Percentiles rank a stretch among this genome's conserved stretches.
Conservation (phyloP, 2,329 filamentous ascomycete species). For the Didymella keratinophila region DNA sequence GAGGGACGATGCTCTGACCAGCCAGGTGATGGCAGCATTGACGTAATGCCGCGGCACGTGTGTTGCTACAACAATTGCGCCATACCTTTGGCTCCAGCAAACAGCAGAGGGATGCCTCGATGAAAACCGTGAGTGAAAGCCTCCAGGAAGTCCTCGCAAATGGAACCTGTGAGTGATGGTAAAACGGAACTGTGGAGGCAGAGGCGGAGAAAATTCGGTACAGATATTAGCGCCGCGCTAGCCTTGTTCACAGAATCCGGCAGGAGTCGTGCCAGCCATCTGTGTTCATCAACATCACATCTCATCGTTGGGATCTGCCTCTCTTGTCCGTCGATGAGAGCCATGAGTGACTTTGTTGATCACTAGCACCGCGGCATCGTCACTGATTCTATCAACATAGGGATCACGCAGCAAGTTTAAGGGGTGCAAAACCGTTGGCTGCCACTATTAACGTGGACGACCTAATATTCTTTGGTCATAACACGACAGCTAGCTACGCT, state of each 20-base stretch:
- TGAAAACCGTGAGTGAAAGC: too few relatives aligned
- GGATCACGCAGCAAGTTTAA: background rate
- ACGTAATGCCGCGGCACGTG: background rate
- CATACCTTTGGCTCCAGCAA: background rate
- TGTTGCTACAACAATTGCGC: background rate
- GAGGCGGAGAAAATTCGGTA: background rate
- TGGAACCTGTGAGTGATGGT: background rate
- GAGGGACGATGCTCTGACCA: background rate
- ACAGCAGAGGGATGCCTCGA: too few relatives aligned
- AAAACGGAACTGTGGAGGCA: background rate
- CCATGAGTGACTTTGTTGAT: background rate
- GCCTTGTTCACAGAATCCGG: background rate
- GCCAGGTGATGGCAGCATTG: background rate
- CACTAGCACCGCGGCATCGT: background rate
- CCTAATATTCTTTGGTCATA: background rate
- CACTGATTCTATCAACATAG: too few relatives aligned
- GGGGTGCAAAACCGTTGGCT: background rate
- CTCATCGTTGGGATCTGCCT: background rate
- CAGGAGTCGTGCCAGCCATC: background rate
- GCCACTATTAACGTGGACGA: background rate
- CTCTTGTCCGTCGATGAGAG: background rate
- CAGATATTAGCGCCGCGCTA: background rate
- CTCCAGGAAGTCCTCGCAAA: background rate
- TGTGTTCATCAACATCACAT: background rate
- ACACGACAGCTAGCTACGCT: background rate